Evolutionary conservation across 805 yeast species (phyloP).

Genomic region (Suhomyces kilbournensis): DNA sequence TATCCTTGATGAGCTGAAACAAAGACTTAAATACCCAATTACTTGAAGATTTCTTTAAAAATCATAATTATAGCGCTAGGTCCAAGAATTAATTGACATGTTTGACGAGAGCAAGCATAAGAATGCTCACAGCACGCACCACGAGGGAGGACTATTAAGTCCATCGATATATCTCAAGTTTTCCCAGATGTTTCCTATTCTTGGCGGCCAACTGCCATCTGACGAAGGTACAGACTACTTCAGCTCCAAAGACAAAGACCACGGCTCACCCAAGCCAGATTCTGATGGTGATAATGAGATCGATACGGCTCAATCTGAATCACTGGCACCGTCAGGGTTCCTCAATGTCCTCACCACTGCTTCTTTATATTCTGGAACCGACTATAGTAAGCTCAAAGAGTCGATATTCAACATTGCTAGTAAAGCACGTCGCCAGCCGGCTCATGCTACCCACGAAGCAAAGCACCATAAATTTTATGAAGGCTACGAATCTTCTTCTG

Average conservation of each 20-base stretch:
- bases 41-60: too few species aligned
- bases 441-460: neutral
- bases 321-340: constrained; percentile 23
- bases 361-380: constrained; percentile 24
- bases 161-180: constrained; percentile 5
- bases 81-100: neutral
- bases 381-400: constrained; percentile 1
- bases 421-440: neutral
- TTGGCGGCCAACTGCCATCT: neutral
- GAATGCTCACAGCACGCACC: neutral
- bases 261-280: neutral
- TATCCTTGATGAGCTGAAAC: neutral
- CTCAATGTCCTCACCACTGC: constrained; percentile 30
- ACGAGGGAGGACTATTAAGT: neutral
- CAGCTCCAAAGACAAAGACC: neutral
- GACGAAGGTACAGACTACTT: constrained; percentile 1
- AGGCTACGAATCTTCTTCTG: neutral
- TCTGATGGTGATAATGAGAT: constrained; percentile 20
- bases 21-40: neutral
- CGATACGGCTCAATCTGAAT: constrained; percentile 27
- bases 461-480: constrained; percentile 1
- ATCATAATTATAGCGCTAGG: neutral
- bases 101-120: neutral
- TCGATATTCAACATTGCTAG: neutral
- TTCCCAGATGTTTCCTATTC: constrained; percentile 1